Evolutionary conservation across 2,329 filamentous ascomycete genomes (phyloP).

Genomic region (Penicillium sp.): DNA sequence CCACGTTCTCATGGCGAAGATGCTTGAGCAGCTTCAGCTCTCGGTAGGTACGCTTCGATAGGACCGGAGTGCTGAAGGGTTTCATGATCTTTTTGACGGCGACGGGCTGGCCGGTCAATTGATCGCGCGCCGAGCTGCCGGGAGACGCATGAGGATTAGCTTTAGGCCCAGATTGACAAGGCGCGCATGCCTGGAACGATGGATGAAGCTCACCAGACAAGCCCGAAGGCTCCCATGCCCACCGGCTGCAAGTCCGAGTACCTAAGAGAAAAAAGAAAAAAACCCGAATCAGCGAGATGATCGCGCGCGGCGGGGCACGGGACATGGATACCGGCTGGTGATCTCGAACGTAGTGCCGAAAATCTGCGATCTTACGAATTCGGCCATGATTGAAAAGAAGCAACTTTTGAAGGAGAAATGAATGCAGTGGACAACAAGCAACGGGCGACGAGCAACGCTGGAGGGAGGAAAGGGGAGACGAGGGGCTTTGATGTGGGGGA

Average conservation of each 20-base stretch:
- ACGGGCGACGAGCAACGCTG: slow-evolving; percentile 4
- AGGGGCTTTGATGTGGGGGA: slow-evolving; percentile 33
- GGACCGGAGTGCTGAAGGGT: slow-evolving; percentile 97
- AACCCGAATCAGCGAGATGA: neutral
- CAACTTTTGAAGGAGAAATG: slow-evolving; percentile 7
- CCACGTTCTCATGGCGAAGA: slow-evolving; percentile 92
- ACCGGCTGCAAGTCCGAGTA: slow-evolving; percentile 98
- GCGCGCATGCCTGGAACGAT: slow-evolving; percentile 5
- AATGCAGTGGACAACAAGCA: neutral
- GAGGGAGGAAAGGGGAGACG: slow-evolving; percentile 17
- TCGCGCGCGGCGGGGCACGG: neutral
- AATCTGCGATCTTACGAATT: slow-evolving; percentile 99
- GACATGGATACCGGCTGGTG: slow-evolving; percentile 77
- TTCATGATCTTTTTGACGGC: slow-evolving; percentile 99
- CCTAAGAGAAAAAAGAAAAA: slow-evolving; percentile 54
- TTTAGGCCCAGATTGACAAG: neutral
- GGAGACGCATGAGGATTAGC: slow-evolving; percentile 20
- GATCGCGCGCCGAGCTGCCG: slow-evolving; percentile 88
- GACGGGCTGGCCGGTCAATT: slow-evolving; percentile 94
- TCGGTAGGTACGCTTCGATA: slow-evolving; percentile 96
- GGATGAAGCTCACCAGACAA: slow-evolving; percentile 75
- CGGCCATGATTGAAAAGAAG: slow-evolving; percentile 73
- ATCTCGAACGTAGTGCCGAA: slow-evolving; percentile 99
- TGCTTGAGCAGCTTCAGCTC: slow-evolving; percentile 98
- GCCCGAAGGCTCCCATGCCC: slow-evolving; percentile 97